phyloP scores from a whole-genome alignment of 805 yeast species.

The Starmerella cellae region DNA sequence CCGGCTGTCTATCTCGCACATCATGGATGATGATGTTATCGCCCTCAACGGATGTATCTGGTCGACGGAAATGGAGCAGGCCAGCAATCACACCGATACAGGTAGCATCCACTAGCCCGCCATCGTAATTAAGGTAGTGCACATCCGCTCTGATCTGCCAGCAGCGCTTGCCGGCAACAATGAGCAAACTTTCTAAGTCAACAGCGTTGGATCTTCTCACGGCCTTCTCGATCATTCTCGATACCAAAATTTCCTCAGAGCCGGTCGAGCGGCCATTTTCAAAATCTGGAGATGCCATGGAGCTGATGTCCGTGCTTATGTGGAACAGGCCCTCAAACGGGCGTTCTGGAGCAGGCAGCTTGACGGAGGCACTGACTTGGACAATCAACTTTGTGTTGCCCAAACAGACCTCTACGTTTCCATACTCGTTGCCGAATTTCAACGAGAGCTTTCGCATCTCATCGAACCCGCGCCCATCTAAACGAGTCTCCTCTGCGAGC shows the following conservation, averaged over 20 bases:
- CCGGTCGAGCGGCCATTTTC: constrained; percentile 62
- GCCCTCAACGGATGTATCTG: constrained; percentile 58
- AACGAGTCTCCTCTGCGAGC: constrained; percentile 43
- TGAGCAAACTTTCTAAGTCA: constrained; percentile 81
- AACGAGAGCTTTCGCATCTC: constrained; percentile 57
- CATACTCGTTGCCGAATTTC: constrained; percentile 47
- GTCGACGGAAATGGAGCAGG: constrained; percentile 65
- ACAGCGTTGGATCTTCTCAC: constrained; percentile 80
- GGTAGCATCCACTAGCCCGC: constrained; percentile 80
- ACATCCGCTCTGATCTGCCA: constrained; percentile 88
- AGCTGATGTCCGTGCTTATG: constrained; percentile 72
- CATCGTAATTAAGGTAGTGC: constrained; percentile 80
- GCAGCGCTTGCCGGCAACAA: constrained; percentile 78
- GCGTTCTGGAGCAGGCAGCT: constrained; percentile 73
- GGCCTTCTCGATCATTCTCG: constrained; percentile 81
- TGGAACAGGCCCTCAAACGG: constrained; percentile 87
- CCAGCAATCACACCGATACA: constrained; percentile 85
- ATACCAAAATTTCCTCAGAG: constrained; percentile 64
- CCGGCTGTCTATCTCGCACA: constrained; percentile 70
- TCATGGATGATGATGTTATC: constrained; percentile 47
- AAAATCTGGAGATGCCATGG: constrained; percentile 80
- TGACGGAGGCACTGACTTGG: constrained; percentile 61
- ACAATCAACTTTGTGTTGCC: constrained; percentile 66
- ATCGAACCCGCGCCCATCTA: constrained; percentile 55
- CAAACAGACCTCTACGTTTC: constrained; percentile 63